Evolutionary conservation across 140 eudicot species (phyloP), one percentile per base, ranked within the genome.

Genomic region (Flaveria floridana): DNA sequence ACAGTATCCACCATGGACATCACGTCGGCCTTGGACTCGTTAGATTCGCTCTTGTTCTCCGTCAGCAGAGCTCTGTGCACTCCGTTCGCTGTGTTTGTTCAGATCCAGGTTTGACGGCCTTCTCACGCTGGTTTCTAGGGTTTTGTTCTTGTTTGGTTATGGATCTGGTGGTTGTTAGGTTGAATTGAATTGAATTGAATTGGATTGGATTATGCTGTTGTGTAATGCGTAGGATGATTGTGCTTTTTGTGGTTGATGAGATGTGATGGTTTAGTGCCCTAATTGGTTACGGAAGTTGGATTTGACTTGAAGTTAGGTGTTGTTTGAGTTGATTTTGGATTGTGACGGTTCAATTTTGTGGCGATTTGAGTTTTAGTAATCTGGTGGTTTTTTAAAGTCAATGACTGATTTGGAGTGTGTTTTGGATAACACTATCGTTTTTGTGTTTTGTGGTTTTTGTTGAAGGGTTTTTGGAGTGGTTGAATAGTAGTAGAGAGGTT

Each of bases 61-160:
- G 80, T 87, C 41, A 89, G 95, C 82, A 80, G 82, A 85, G 95
- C 95, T 12, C 85, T 79, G 37, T 87, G 85, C 66, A 76, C 69
- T 78, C 84, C 91, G 26, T 63, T 86, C 72, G 95, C 87, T 21
- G 78, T 85, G 70, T 92, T 86, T 65, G 20, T 92, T 78, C 96
- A 92, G 96, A 92, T 92, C 95, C 98, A 92, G 98, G 98, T 92
- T 4, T 11, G 42, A 44, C 14, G 3, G 12, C 61, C 67, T 26
- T 30, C 37, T 4, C 1, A 7, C 7, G 57, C 30, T 34, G 41
- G 8, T 34, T 34, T 34, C 6, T 34, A 51, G 37, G 9, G 25
- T 20, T 30, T 69, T 44, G 41, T 77, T 64, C 6, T 51, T 48
- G 65, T 75, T 65, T 67, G 55, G 52, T 28, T 65, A 15, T 68